Evolutionary conservation across 257 asterid species (phyloP), one percentile per base, ranked within the genome.

Genomic region (Craterostigma plantagineum): DNA sequence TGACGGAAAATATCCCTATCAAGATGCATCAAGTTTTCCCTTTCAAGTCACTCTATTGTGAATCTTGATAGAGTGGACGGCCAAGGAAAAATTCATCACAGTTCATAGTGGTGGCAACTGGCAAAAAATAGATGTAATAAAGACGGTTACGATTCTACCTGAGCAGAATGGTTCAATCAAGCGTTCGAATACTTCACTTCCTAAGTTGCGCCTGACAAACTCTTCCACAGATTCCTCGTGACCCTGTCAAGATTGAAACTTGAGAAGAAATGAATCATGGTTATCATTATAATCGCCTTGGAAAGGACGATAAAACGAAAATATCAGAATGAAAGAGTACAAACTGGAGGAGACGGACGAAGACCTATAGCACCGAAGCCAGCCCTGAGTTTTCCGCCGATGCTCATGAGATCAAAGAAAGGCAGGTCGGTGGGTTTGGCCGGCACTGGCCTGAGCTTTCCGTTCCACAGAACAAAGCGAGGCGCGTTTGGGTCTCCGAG

Each of bases 101-200:
- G n/a, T n/a, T n/a, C n/a, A n/a, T n/a, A n/a, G n/a, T n/a, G n/a
- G n/a, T n/a, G n/a, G n/a, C n/a, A n/a, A n/a, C n/a, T n/a, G n/a
- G n/a, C n/a, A n/a, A n/a, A n/a, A n/a, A 23, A 23, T 2, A 23
- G 30, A 23, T 23, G 30, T 23, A 23, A 23, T 23, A 23, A 23
- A 14, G 13, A 34, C n/a, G 38, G 16, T 42, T 48, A 42, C 38
- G 49, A 50, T 42, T 33, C 18, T 74, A 82, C 98, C 98, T 30
- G 98, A 82, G 68, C 98, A 87, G 62, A 87, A 87, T 11, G 98
- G 98, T 68, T 87, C 98, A 18, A 87, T 87, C 61, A 87, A 63
- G 52, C 98, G 95, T 60, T 87, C 93, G 65, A 87, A 87, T 49
- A 87, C 95, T 65, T 87, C 93, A 16, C 33, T 66, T 0, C 98